A percentile compares a stretch with the other conserved stretches of the same genome.
phyloP scores from a whole-genome alignment of 257 asterid species.

The Primulina eburnea region DNA sequence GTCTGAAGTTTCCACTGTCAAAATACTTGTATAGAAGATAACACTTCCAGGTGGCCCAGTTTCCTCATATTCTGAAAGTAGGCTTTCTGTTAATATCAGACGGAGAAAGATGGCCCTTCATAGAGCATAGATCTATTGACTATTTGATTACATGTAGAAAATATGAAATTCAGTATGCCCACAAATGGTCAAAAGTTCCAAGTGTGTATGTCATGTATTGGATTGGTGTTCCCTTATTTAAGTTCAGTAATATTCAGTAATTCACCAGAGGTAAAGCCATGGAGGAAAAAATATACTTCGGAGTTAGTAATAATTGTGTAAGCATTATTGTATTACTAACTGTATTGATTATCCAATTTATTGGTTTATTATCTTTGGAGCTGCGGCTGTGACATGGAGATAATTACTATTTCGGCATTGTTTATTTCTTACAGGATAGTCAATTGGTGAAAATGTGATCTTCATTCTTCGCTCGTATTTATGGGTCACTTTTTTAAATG shows the following conservation, averaged over 20 bases:
- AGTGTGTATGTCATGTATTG: neutral
- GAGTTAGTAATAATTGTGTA: neutral
- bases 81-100: constrained; percentile 10
- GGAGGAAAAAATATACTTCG: neutral
- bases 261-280: constrained; percentile 1
- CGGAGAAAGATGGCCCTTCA: neutral
- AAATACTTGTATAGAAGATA: constrained; percentile 74
- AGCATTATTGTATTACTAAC: neutral
- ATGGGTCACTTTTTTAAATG: too few species aligned
- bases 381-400: too few species aligned
- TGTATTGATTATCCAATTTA: neutral
- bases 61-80: constrained; percentile 7
- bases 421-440: too few species aligned
- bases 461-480: too few species aligned
- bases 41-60: constrained; percentile 16
- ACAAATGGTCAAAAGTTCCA: neutral
- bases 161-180: neutral
- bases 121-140: neutral
- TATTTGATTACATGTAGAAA: too few species aligned
- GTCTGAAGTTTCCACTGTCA: constrained; percentile 80
- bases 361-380: too few species aligned
- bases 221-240: neutral
- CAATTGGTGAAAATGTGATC: too few species aligned
- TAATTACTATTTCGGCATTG: too few species aligned
- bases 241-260: neutral